phyloP scores from a whole-genome alignment of 1,139 yeast species.

The Candida pseudoviswanathii region DNA sequence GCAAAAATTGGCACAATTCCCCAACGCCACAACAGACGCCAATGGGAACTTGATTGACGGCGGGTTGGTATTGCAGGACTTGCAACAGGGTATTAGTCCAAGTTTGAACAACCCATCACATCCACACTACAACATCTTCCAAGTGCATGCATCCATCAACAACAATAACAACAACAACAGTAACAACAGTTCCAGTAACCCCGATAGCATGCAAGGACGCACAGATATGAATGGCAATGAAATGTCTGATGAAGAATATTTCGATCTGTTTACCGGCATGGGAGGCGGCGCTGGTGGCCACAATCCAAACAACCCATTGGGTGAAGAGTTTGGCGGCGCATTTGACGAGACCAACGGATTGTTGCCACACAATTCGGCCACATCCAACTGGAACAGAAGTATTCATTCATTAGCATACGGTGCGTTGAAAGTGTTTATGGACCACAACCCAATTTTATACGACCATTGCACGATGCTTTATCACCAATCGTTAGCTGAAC shows the following conservation, averaged over 20 bases:
- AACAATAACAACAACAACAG: slow-evolving; percentile 15
- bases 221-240: slow-evolving; percentile 24
- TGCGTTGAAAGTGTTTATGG: slow-evolving; percentile 91
- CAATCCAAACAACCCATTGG: slow-evolving; percentile 9
- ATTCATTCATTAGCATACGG: slow-evolving; percentile 89
- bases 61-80: slow-evolving; percentile 31
- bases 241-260: slow-evolving; percentile 49
- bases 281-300: slow-evolving; percentile 8
- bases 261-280: slow-evolving; percentile 44
- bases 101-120: slow-evolving; percentile 19
- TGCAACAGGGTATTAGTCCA: slow-evolving; percentile 20
- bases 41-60: slow-evolving; percentile 49
- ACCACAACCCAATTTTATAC: slow-evolving; percentile 85
- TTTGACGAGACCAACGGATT: slow-evolving; percentile 29
- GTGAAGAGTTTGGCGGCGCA: slow-evolving; percentile 33
- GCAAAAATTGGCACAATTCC: slow-evolving; percentile 44
- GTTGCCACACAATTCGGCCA: slow-evolving; percentile 50
- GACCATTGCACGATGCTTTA: slow-evolving; percentile 90
- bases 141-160: slow-evolving; percentile 22
- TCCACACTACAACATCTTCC: slow-evolving; percentile 19
- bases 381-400: slow-evolving; percentile 82
- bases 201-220: slow-evolving; percentile 9
- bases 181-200: slow-evolving; percentile 5
- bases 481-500: slow-evolving; percentile 72
- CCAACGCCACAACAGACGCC: slow-evolving; percentile 46